Conservation (phyloP, 306 rosid genomes). For the Echinosophora koreensis region DNA sequence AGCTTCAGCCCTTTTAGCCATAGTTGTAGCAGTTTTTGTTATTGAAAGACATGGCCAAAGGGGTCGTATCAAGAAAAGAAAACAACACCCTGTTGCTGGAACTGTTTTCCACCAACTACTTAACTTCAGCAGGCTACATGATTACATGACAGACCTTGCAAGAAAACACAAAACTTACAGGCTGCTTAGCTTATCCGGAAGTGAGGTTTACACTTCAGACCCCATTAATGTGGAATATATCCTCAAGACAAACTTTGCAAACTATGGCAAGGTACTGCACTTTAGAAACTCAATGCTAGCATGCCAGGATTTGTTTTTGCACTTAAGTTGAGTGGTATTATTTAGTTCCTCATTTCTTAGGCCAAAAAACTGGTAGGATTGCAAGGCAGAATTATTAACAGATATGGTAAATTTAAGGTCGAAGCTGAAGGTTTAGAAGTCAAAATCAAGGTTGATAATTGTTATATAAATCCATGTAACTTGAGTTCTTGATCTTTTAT, state of each 20-base stretch:
- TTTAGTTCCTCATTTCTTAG: background rate
- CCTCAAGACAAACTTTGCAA: conserved; percentile 64
- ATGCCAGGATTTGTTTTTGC: background rate
- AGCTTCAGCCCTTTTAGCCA: background rate
- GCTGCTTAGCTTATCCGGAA: conserved; percentile 51
- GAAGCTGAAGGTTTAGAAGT: background rate
- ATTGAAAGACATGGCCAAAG: conserved; percentile 3
- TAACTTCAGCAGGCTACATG: conserved; percentile 57
- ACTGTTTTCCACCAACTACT: conserved; percentile 60
- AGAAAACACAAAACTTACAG: conserved; percentile 61
- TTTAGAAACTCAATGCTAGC: background rate
- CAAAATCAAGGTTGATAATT: background rate
- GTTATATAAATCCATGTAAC: background rate
- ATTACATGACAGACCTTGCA: conserved; percentile 65
- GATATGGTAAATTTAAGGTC: background rate
- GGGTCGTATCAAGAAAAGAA: background rate
- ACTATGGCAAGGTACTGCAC: conserved; percentile 66
- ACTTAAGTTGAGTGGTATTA: background rate
- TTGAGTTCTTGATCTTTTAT: background rate
- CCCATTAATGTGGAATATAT: conserved; percentile 66
- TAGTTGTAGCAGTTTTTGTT: conserved; percentile 17
- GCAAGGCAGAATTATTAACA: background rate
- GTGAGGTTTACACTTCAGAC: conserved; percentile 65
- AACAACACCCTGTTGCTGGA: conserved; percentile 44
- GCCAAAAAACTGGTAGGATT: background rate